Conservation (phyloP, 257 asterid genomes). For the Mitragyna speciosa region DNA sequence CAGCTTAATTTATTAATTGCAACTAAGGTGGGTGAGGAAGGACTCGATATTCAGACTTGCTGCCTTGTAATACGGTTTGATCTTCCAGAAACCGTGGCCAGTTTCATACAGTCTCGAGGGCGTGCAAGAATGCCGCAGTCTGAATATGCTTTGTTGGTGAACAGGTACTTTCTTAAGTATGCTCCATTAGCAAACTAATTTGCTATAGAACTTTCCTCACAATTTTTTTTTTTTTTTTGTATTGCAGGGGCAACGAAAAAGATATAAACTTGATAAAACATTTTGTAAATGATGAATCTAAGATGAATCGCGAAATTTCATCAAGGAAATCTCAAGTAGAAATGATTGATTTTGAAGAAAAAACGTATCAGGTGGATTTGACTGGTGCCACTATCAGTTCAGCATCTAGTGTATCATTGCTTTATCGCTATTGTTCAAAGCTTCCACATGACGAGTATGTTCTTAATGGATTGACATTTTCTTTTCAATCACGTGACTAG, state of each 20-base stretch:
- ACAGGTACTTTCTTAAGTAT: slow-evolving; percentile 57
- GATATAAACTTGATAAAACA: slow-evolving; percentile 69
- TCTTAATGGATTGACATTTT: slow-evolving; percentile 3
- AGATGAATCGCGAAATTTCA: slow-evolving; percentile 75
- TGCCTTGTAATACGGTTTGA: slow-evolving; percentile 98
- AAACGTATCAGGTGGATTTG: slow-evolving; percentile 59
- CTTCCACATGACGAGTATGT: slow-evolving; percentile 96
- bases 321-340: slow-evolving; percentile 49
- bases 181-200: slow-evolving; percentile 23
- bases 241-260: slow-evolving; percentile 59
- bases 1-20: slow-evolving; percentile 95
- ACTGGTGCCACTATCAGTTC: slow-evolving; percentile 91
- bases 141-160: slow-evolving; percentile 87
- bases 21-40: slow-evolving; percentile 99
- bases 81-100: slow-evolving; percentile 97
- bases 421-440: slow-evolving; percentile 87
- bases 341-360: slow-evolving; percentile 51
- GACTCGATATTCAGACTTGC: slow-evolving; percentile 98
- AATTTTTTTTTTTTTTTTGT: slow-evolving; percentile 16
- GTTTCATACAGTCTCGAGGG: slow-evolving; percentile 97
- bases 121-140: slow-evolving; percentile 98
- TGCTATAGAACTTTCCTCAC: slow-evolving; percentile 17
- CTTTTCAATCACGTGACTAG: background rate
- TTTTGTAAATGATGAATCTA: slow-evolving; percentile 65
- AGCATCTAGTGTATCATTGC: slow-evolving; percentile 70